These are phyloP conservation scores for Acanthamoeba culbertsoni DNA, from an alignment of 208 protist genomes.

Conservation along the genomic window DNA sequence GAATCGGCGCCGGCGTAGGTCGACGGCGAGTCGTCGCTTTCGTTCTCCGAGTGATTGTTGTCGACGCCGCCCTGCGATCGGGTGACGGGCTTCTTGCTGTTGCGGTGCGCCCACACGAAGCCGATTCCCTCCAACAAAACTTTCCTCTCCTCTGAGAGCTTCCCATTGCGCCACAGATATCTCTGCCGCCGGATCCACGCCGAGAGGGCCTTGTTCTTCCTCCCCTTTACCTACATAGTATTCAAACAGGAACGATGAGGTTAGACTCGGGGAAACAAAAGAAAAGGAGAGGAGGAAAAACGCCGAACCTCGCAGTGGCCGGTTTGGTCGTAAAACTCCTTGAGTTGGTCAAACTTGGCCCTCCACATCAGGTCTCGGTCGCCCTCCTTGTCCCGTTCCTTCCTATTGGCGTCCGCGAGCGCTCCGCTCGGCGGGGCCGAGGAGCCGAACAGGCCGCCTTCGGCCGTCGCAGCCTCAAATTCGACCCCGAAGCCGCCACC, in stretches of 20 bases:
- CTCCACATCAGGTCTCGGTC: slow-evolving; percentile 25
- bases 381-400: neutral
- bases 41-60: neutral
- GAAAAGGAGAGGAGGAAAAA: neutral
- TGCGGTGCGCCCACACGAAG: slow-evolving; percentile 27
- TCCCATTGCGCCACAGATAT: slow-evolving; percentile 35
- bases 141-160: slow-evolving; percentile 43
- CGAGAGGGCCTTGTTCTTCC: slow-evolving; percentile 41
- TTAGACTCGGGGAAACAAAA: no score
- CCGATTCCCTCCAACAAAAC: neutral
- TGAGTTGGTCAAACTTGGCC: slow-evolving; percentile 24
- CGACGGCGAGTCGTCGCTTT: neutral
- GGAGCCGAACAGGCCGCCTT: neutral
- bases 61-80: neutral
- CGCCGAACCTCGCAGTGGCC: neutral
- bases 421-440: neutral
- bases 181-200: slow-evolving; percentile 2
- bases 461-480: neutral
- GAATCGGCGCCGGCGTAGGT: neutral
- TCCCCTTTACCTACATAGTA: neutral
- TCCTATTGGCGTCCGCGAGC: neutral
- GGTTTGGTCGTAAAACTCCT: neutral
- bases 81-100: neutral
- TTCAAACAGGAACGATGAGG: no score
- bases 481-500: neutral